Evolutionary conservation across 176 grass and related monocot genomes (phyloP), one percentile per base, ranked within the genome.

Genomic region (Panicum miliaceum): DNA sequence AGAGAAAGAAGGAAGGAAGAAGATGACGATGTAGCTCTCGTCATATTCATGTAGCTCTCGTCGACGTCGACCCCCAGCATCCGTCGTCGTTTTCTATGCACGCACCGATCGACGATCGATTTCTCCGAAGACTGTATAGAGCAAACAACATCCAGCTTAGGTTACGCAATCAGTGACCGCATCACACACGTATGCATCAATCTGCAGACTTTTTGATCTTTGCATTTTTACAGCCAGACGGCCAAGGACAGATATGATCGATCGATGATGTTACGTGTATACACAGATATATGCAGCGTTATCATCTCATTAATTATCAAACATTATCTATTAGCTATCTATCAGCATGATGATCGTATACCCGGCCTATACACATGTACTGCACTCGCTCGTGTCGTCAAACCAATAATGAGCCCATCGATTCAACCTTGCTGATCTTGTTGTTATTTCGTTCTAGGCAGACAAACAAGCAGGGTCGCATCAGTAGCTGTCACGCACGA

Each of bases 161-260:
- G 34, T 58, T 58, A 76, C 73, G 73, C 73, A 38, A 58, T 58
- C 73, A 76, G 50, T 76, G 73, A 76, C 52, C 32, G 51, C 52
- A 57, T 3, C 1, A 13, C 3, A 1, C 8, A 11, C 22, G 9
- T 12, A 10, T 11, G 8, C 6, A 26, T 26, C 22, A 5, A 2
- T 14, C 4, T 5, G n/a, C 12, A n/a, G 7, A 62, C 58, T 3
- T n/a, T 53, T 19, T 50, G 45, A 12, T 16, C 13, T 13, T 19
- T 18, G 7, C 18, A 16, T 6, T 54, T 7, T 20, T 5, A 54
- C 52, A 51, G 48, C 48, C 18, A 3, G 38, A 4, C n/a, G 29
- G 1, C 29, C 29, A 47, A 47, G 13, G 47, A 15, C 14, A 15
- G 47, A 50, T 52, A 52, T 47, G 9, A 47, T 47, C 29, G 29